phyloP scores from a whole-genome alignment of 495 filamentous ascomycete species.

The Cairneyella variabilis region DNA sequence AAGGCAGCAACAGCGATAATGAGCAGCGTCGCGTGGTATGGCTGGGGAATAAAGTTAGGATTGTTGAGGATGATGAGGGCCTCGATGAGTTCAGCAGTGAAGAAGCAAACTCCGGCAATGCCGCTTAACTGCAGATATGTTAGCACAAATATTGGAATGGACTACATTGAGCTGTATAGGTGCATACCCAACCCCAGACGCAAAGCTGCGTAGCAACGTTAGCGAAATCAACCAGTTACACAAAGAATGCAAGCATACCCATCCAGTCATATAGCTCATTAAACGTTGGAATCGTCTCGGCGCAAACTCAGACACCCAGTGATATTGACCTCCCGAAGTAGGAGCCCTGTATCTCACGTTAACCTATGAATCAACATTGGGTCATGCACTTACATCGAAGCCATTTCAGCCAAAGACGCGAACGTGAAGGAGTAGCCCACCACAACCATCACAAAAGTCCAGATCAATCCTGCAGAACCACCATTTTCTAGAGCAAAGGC shows the following conservation, averaged over 20 bases:
- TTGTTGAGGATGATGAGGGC: conserved; percentile 52
- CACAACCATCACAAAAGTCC: conserved; percentile 46
- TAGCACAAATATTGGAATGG: neutral
- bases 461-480: conserved; percentile 47
- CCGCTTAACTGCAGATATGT: conserved; percentile 1
- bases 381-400: conserved; percentile 4
- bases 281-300: conserved; percentile 6
- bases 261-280: conserved; percentile 3
- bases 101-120: conserved; percentile 31
- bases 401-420: conserved; percentile 38
- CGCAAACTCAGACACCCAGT: no score
- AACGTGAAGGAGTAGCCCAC: conserved; percentile 39
- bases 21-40: conserved; percentile 58
- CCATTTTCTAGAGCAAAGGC: neutral
- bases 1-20: conserved; percentile 47
- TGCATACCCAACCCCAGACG: conserved; percentile 8
- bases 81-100: conserved; percentile 56
- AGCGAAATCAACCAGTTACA: neutral
- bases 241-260: neutral
- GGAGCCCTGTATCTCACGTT: neutral
- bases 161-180: neutral
- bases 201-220: conserved; percentile 5
- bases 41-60: conserved; percentile 40
- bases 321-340: neutral
- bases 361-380: neutral